Percentiles rank a stretch among this genome's conserved stretches.
phyloP scores from a whole-genome alignment of 2,329 filamentous ascomycete genomes.

The Ciborinia camelliae region DNA sequence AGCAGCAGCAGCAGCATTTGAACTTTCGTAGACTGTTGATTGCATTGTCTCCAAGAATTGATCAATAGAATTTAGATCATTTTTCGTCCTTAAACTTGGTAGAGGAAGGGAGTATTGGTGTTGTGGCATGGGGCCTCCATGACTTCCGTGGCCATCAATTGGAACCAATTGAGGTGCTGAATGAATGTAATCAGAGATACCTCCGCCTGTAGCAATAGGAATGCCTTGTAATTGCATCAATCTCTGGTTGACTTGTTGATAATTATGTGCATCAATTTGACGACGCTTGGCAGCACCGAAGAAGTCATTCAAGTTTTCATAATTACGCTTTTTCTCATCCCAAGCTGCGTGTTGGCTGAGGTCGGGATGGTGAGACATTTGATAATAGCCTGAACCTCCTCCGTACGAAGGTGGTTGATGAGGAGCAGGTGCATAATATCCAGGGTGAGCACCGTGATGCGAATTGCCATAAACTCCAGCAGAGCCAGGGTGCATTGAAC shows the following conservation, averaged over 20 bases:
- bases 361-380: conserved; percentile 62
- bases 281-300: conserved; percentile 90
- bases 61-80: conserved; percentile 89
- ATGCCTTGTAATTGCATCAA: conserved; percentile 76
- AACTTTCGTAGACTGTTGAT: conserved; percentile 90
- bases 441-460: conserved; percentile 51
- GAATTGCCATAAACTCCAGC: conserved; percentile 48
- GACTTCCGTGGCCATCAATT: conserved; percentile 48
- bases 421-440: conserved; percentile 50
- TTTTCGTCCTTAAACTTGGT: conserved; percentile 86
- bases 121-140: conserved; percentile 56
- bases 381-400: conserved; percentile 70
- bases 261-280: conserved; percentile 84
- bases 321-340: conserved; percentile 78
- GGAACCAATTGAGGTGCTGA: conserved; percentile 51
- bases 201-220: conserved; percentile 53
- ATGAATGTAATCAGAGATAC: conserved; percentile 54
- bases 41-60: conserved; percentile 95
- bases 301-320: conserved; percentile 85
- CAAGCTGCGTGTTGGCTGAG: conserved; percentile 60
- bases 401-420: conserved; percentile 53
- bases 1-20: conserved; percentile 73
- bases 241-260: conserved; percentile 85
- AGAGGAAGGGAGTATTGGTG: conserved; percentile 85
- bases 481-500: conserved; percentile 57